Evolutionary conservation across 805 yeast genomes (phyloP), one percentile per base, ranked within the genome.

Genomic region (Priceomyces haplophilus): DNA sequence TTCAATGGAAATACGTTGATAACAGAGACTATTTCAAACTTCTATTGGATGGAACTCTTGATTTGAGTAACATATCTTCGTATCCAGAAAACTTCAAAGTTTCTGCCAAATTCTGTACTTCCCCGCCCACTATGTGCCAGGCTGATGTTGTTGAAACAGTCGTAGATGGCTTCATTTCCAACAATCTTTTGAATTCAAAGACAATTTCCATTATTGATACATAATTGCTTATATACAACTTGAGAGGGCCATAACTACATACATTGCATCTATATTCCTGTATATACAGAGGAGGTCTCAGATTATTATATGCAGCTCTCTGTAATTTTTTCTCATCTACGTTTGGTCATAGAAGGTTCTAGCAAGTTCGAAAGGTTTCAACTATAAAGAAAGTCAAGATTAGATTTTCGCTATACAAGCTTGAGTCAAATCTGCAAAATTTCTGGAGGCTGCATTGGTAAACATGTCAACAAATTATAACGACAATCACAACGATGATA

Each of bases 1-100:
- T 57, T 16, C 18, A 23, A 4, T 32, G 54, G 8, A 36, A 45
- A 19, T 60, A 57, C 42, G 56, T 46, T 37, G 51, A 51, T 37
- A 46, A 45, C 13, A 35, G 30, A 4, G 40, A 23, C 5, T 49
- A 45, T 29, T 50, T 47, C 32, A 58, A 57, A 41, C 40, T 44
- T 4, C 4, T 25, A 2, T 18, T 54, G 3, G 8, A 33, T 15
- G 42, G 51, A 16, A n/a, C 29, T 11, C n/a, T 50, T 18, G 42
- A 39, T 13, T 4, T 47, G 8, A 13, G 19, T 10, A 39, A 44
- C 8, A 30, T 34, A n/a, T 19, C 38, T 16, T 20, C 38, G 7
- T 48, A 48, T 37, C 44, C 44, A 4, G 30, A 40, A 8, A 32
- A 37, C 27, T 21, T 37, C 3, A 13, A 15, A 6, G 30, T 41